phyloP scores from a whole-genome alignment of 169 alveolate genomes.

The Eimeria necatrix region DNA sequence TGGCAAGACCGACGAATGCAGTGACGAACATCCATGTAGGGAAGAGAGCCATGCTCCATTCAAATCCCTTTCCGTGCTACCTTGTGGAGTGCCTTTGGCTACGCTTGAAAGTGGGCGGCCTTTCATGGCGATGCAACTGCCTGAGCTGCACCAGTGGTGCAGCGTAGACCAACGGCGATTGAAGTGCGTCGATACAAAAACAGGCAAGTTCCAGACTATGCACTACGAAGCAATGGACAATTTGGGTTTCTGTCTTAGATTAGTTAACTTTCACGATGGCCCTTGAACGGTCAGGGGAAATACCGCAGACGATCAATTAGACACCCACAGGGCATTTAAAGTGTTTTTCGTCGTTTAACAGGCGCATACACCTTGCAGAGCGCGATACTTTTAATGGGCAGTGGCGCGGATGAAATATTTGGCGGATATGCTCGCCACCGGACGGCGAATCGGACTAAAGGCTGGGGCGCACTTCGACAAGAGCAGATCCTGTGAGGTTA shows the following conservation, averaged over 20 bases:
- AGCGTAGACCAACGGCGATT: not conserved
- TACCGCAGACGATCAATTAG: too few relatives aligned
- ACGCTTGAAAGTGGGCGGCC: conserved; percentile 40
- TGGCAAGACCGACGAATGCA: not conserved
- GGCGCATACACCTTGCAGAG: conserved; percentile 64
- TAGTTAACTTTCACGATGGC: too few relatives aligned
- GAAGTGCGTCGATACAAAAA: conserved; percentile 19
- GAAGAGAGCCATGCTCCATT: not conserved
- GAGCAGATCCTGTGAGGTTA: conserved; percentile 75
- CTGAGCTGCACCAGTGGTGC: conserved; percentile 35
- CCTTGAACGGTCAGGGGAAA: too few relatives aligned
- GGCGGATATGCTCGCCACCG: conserved; percentile 84
- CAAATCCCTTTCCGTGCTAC: conserved; percentile 34
- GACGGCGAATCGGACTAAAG: conserved; percentile 69
- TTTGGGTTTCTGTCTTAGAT: too few relatives aligned
- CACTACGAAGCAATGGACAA: too few relatives aligned
- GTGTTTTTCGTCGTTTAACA: not conserved
- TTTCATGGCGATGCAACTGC: conserved; percentile 65
- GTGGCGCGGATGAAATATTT: conserved; percentile 84
- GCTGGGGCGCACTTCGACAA: conserved; percentile 74
- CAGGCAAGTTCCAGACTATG: not conserved
- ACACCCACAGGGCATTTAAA: too few relatives aligned
- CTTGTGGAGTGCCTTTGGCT: conserved; percentile 62
- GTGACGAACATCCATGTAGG: not conserved
- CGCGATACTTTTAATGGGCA: conserved; percentile 78